Percentiles rank a stretch among this genome's conserved stretches.
Conservation (phyloP, 1,284 basidiomycete species). For the Sphaerobolus stellatus region DNA sequence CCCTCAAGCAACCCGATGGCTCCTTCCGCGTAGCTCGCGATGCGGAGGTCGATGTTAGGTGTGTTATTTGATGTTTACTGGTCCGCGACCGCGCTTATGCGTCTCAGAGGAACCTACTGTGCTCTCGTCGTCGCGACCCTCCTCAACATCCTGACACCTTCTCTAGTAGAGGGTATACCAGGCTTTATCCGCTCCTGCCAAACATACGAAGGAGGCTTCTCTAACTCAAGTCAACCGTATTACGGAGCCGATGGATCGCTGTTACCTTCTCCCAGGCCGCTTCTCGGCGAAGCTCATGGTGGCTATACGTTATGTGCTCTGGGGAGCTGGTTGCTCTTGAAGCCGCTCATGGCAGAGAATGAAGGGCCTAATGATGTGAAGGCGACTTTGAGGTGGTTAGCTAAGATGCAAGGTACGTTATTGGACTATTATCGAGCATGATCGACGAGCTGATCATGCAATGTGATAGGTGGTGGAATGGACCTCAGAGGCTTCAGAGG, state of each 20-base stretch:
- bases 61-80: constrained; percentile 8
- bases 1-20: constrained; percentile 91
- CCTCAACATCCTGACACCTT: constrained; percentile 84
- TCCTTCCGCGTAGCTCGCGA: constrained; percentile 88
- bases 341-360: constrained; percentile 43
- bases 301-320: constrained; percentile 95
- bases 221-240: constrained; percentile 77
- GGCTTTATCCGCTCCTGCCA: constrained; percentile 81
- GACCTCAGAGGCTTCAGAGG: constrained; percentile 95
- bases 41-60: constrained; percentile 94
- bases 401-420: constrained; percentile 76
- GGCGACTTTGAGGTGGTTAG: constrained; percentile 80
- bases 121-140: constrained; percentile 69
- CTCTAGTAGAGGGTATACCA: constrained; percentile 69
- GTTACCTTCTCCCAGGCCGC: constrained; percentile 49
- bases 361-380: constrained; percentile 51
- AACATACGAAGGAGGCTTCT: constrained; percentile 97
- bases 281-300: constrained; percentile 93
- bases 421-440: neutral
- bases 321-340: constrained; percentile 80
- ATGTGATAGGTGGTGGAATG: constrained; percentile 39
- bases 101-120: constrained; percentile 69
- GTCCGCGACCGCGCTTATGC: constrained; percentile 33
- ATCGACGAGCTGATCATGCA: constrained; percentile 15
- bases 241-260: constrained; percentile 30